Conservation (phyloP, 2,329 filamentous ascomycete genomes). For the Talaromyces sp. region DNA sequence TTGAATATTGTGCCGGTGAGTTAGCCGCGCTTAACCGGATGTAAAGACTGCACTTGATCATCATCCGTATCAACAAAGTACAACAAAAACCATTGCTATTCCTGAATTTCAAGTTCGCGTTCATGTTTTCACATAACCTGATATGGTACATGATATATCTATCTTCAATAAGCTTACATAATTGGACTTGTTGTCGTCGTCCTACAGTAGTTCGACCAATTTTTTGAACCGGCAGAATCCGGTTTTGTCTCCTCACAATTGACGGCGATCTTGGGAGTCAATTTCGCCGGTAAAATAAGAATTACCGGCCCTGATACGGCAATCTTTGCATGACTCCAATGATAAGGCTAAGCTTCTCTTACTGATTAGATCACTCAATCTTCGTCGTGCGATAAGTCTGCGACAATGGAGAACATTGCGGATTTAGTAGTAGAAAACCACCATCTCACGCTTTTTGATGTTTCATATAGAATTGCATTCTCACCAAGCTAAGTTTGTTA, state of each 20-base stretch:
- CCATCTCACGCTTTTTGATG: slow-evolving; percentile 2
- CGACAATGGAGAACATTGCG: neutral
- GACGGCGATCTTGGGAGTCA: neutral
- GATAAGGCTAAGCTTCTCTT: neutral
- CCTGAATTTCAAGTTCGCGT: neutral
- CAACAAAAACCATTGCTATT: neutral
- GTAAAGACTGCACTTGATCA: neutral
- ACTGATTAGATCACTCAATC: neutral
- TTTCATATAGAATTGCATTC: neutral
- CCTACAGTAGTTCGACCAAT: neutral
- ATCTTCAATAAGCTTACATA: neutral
- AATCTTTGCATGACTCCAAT: neutral
- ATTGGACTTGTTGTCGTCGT: neutral
- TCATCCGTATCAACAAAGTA: neutral
- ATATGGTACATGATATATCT: neutral
- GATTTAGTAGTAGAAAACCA: neutral
- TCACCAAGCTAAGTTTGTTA: neutral
- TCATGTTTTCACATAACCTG: neutral
- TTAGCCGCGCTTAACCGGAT: neutral
- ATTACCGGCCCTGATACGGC: neutral
- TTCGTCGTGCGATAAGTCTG: neutral
- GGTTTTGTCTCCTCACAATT: neutral
- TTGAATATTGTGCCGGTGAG: neutral
- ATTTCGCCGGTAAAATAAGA: neutral
- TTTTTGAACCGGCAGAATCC: neutral